Evolutionary conservation across 352 stramenopile genomes (phyloP), one percentile per base, ranked within the genome.

Genomic region (Globisporangium spinosum): DNA sequence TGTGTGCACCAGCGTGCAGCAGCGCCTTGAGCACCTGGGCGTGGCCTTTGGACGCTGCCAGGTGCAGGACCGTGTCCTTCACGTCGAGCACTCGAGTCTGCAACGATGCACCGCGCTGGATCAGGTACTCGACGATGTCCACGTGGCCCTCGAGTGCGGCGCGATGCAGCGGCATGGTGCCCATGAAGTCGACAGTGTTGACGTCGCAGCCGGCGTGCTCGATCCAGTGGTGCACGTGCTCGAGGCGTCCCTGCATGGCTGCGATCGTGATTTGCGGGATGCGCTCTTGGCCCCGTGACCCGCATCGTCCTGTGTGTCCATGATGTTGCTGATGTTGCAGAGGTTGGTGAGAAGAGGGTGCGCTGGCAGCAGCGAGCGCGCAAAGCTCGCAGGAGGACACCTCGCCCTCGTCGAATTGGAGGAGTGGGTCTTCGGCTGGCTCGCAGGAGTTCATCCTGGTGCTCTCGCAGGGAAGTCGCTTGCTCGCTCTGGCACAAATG

Each of bases 11-110:
- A 13, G 76, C 68, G 13, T 60, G 61, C n/a, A 86, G 68, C 20
- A 84, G 69, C 3, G 68, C 70, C 27, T 54, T 57, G 9, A 73
- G 70, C 3, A 78, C 73, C 20, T 69, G 63, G 0, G 59, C 65
- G 12, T 67, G 70, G 47, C 78, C 78, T 34, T 69, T 71, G 1
- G 62, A 64, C n/a, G 77, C 68, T 17, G 79, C 77, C 5, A 79
- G 53, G 43, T 86, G 78, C 55, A 86, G 68, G 25, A 74, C 74
- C 1, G 70, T 83, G 68, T 78, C 76, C 63, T 67, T 75, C 53
- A 47, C 45, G 23, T 68, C 53, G 17, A 64, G 38, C 17, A 64
- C 55, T 5, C 60, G 67, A 4, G 27, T 60, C 13, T 79, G 67
- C 20, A 79, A 59, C 12, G 71, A 58, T 0, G 75, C 73, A 17